Percentiles rank a stretch among this genome's conserved stretches.
phyloP scores from a whole-genome alignment of 2,329 filamentous ascomycete species.

The Monilinia fructicola region DNA sequence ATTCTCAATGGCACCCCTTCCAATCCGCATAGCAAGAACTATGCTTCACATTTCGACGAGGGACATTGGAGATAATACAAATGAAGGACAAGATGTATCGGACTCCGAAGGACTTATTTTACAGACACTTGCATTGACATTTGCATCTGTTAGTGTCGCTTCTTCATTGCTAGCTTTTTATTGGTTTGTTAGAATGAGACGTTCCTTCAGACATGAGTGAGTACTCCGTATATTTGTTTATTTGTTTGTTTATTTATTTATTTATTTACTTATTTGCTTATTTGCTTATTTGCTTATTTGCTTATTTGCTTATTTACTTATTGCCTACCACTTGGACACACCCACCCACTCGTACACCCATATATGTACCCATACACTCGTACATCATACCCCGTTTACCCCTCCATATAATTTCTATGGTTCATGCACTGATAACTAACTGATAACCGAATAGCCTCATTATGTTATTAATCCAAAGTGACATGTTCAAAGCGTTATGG shows the following conservation, averaged over 20 bases:
- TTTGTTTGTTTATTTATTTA: too few species aligned
- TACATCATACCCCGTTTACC: too few species aligned
- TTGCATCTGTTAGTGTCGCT: slow-evolving; percentile 55
- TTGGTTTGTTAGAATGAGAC: slow-evolving; percentile 73
- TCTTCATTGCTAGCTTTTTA: slow-evolving; percentile 59
- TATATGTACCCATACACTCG: too few species aligned
- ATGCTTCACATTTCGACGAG: slow-evolving; percentile 23
- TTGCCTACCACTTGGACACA: not conserved
- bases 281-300: too few species aligned
- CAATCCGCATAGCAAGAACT: slow-evolving; percentile 25
- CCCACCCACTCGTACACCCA: too few species aligned
- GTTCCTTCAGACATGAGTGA: slow-evolving; percentile 72
- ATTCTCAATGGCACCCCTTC: slow-evolving; percentile 33
- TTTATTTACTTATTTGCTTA: too few species aligned
- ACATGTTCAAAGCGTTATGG: slow-evolving; percentile 69
- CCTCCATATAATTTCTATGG: not conserved
- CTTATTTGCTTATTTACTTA: too few species aligned
- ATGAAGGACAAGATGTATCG: slow-evolving; percentile 23
- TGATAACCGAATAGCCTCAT: slow-evolving; percentile 56
- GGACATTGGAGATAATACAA: slow-evolving; percentile 26
- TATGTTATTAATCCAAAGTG: slow-evolving; percentile 70
- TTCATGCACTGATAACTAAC: slow-evolving; percentile 25
- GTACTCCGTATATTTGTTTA: slow-evolving; percentile 35
- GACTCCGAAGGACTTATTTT: slow-evolving; percentile 30
- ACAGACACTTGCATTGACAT: slow-evolving; percentile 42